phyloP scores from a whole-genome alignment of 2,329 filamentous ascomycete genomes.

The Elsinoe fawcettii region DNA sequence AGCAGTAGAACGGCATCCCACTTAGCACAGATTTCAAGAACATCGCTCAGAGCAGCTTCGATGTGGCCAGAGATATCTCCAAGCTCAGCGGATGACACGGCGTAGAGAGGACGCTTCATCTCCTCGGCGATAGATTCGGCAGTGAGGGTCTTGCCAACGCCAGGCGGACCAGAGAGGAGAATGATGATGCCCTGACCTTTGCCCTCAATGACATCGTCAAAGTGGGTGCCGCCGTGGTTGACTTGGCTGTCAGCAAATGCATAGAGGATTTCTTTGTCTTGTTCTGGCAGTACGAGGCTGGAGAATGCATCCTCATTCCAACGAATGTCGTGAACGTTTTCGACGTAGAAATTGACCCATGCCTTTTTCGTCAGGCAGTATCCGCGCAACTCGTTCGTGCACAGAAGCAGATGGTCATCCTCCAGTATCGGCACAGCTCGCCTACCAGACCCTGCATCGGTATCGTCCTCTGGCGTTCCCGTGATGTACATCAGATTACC shows the following conservation, averaged over 20 bases:
- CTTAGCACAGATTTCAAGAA: conserved; percentile 74
- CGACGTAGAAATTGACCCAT: not conserved
- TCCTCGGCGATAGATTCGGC: conserved; percentile 17
- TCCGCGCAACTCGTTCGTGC: not conserved
- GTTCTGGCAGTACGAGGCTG: not conserved
- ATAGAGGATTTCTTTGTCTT: not conserved
- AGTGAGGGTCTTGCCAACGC: conserved; percentile 35
- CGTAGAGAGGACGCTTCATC: conserved; percentile 13
- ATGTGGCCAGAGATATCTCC: conserved; percentile 5
- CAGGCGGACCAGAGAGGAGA: conserved; percentile 31
- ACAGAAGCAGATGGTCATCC: not conserved
- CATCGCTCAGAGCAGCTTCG: conserved; percentile 29
- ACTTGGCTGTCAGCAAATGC: not conserved
- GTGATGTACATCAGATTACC: too few relatives aligned
- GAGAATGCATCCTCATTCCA: not conserved
- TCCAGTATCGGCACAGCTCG: not conserved
- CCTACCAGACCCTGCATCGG: not conserved
- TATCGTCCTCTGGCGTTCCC: not conserved
- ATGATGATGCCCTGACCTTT: conserved; percentile 34
- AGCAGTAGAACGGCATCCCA: conserved; percentile 82
- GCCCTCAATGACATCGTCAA: conserved; percentile 17
- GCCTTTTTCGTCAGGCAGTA: not conserved
- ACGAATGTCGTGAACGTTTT: not conserved
- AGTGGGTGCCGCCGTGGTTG: not conserved
- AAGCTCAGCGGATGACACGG: not conserved